Percentiles rank a stretch among this genome's conserved stretches.
phyloP scores from a whole-genome alignment of 208 protist genomes.

The Leishmania mexicana region DNA sequence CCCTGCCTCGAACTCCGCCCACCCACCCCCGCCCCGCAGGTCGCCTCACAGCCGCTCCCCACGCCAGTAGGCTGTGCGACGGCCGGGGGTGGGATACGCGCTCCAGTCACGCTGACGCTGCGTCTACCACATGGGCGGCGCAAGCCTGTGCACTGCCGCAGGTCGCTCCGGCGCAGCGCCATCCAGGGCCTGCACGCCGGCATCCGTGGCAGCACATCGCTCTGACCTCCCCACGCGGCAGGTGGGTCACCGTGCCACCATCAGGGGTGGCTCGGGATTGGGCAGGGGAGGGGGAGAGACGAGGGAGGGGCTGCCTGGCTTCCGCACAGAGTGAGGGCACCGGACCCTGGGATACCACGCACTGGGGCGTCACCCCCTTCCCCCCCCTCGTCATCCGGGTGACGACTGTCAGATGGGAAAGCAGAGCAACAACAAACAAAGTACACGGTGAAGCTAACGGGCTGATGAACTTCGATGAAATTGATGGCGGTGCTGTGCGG shows the following conservation, averaged over 20 bases:
- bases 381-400: no score
- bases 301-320: no score
- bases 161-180: not conserved
- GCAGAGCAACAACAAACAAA: not conserved
- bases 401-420: not conserved
- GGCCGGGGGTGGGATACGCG: no score
- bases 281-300: not conserved
- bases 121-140: not conserved
- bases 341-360: not conserved
- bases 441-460: not conserved
- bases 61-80: not conserved
- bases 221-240: not conserved
- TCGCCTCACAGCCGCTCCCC: not conserved
- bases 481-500: not conserved
- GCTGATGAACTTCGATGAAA: not conserved
- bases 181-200: not conserved
- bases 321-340: not conserved
- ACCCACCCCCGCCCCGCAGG: not conserved
- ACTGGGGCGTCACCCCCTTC: not conserved
- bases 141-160: not conserved
- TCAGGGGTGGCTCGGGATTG: not conserved
- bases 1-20: not conserved
- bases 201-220: not conserved
- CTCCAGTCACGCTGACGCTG: not conserved
- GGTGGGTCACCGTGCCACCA: not conserved